Evolutionary conservation across 768 basidiomycete species (phyloP), one percentile per base, ranked within the genome.

Genomic region (Leccinum disarticulatum): DNA sequence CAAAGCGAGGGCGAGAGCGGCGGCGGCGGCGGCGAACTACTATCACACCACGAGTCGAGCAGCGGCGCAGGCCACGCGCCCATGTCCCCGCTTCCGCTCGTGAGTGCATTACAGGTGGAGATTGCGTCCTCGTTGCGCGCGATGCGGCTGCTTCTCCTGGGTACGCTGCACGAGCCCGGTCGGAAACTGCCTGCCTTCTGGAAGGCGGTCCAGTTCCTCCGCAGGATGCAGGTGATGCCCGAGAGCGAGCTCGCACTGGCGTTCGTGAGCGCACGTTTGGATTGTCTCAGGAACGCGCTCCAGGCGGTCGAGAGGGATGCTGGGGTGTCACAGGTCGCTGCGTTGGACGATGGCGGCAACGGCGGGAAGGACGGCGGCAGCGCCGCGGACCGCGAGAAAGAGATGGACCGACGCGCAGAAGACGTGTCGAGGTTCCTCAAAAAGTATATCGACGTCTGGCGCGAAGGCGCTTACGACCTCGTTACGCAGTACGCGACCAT

Each of bases 381-480:
- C 65, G 59, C 70, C 65, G 65, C 73, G 61, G 63, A 70, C 67
- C 58, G 76, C 68, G 64, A 79, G 77, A 61, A 72, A 79, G 59
- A 74, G 57, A 56, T 82, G 83, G 85, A 87, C 53, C 75, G 82
- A 54, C 85, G 88, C 60, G 82, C 81, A 58, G 87, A 88, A 59
- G 91, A 92, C 58, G 79, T 91, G 48, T 84, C 88, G 36, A 77
- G 87, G 36, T 94, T 87, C 74, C 78, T 96, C 62, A 88, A 92
- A 67, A 88, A 85, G 69, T 95, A 93, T 73, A 85, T 96, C 63
- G 95, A 96, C 68, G 74, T 87, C 11, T 97, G 95, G 88, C 80
- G 95, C 55, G 95, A 98, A 75, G 88, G 91, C 50, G 90, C 93
- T 22, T 91, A 95, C 76, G 94, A 98, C 73, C 85, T 95, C 72